phyloP scores from a whole-genome alignment of 306 rosid species.

The Trifolium dubium region DNA sequence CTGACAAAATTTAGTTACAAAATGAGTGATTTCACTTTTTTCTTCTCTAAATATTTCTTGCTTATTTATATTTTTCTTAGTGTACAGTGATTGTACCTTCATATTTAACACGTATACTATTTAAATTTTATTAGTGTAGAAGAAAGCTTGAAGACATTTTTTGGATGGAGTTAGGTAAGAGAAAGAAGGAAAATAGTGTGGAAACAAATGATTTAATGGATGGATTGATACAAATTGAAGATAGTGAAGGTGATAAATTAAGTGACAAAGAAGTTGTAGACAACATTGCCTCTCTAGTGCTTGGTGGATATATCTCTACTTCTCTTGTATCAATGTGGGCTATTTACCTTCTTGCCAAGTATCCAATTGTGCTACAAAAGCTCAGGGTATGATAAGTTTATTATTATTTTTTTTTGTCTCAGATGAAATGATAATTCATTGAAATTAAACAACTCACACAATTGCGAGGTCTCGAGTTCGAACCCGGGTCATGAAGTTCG shows the following conservation, averaged over 20 bases:
- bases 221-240: slow-evolving; percentile 52
- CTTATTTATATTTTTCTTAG: too few species aligned
- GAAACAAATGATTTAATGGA: slow-evolving; percentile 50
- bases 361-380: slow-evolving; percentile 49
- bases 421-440: too few species aligned
- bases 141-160: slow-evolving; percentile 50
- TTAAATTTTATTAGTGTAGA: slow-evolving; percentile 41
- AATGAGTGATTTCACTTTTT: too few species aligned
- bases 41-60: too few species aligned
- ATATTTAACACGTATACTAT: too few species aligned
- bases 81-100: neutral
- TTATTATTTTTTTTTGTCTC: too few species aligned
- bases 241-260: slow-evolving; percentile 45
- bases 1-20: too few species aligned
- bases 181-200: slow-evolving; percentile 21
- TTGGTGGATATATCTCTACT: slow-evolving; percentile 45
- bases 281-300: slow-evolving; percentile 47
- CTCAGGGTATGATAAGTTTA: too few species aligned
- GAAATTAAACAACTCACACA: too few species aligned
- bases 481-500: too few species aligned
- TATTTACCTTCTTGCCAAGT: slow-evolving; percentile 47
- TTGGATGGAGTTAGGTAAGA: slow-evolving; percentile 48
- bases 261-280: slow-evolving; percentile 53
- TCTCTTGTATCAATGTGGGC: slow-evolving; percentile 48
- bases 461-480: too few species aligned